Conservation (phyloP, 768 basidiomycete genomes). For the Phanerodontia chrysosporium region DNA sequence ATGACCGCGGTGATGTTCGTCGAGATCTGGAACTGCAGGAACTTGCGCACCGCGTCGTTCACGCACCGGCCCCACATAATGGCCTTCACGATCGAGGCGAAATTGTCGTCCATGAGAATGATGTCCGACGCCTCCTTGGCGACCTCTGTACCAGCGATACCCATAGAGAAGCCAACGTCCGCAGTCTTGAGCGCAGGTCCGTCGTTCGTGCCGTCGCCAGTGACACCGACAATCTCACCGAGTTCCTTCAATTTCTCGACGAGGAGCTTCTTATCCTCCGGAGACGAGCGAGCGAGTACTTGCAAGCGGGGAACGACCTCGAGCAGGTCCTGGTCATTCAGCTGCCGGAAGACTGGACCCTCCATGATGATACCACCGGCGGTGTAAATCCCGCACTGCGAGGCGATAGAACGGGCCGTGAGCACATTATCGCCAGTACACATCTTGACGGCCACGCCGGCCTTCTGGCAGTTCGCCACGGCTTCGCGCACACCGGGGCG, state of each 20-base stretch:
- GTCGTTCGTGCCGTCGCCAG: constrained; percentile 98
- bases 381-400: constrained; percentile 93
- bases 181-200: constrained; percentile 95
- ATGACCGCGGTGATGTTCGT: constrained; percentile 95
- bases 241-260: constrained; percentile 84
- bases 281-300: constrained; percentile 95
- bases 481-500: constrained; percentile 87
- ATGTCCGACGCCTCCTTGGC: constrained; percentile 99
- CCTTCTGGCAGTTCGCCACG: constrained; percentile 79
- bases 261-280: constrained; percentile 93
- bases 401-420: constrained; percentile 92
- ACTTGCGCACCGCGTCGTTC: constrained; percentile 96
- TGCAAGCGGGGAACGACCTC: constrained; percentile 90
- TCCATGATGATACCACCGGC: constrained; percentile 97
- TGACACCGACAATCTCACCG: constrained; percentile 92
- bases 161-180: constrained; percentile 96
- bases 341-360: constrained; percentile 85
- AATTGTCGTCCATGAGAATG: constrained; percentile 97
- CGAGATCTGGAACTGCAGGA: constrained; percentile 92
- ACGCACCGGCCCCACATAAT: constrained; percentile 99
- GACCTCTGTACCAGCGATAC: constrained; percentile 94
- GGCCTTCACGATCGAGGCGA: constrained; percentile 92
- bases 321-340: constrained; percentile 64
- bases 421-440: constrained; percentile 97
- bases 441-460: constrained; percentile 96